Percentiles rank a stretch among this genome's conserved stretches.
phyloP scores from a whole-genome alignment of 176 grass and related monocot genomes.

The Aechmea fasciata region DNA sequence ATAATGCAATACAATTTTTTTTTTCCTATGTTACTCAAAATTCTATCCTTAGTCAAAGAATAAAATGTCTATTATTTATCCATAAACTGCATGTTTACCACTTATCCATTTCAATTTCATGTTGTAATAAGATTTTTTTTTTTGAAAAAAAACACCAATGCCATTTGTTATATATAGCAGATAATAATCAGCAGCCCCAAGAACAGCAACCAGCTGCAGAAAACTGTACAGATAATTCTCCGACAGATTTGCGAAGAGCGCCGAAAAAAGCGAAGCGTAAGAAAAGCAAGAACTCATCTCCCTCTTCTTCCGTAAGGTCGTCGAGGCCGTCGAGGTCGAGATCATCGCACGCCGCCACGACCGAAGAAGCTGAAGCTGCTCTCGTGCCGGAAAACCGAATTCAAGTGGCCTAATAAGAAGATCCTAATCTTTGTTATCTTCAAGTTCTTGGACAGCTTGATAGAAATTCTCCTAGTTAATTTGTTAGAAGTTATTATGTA shows the following conservation, averaged over 20 bases:
- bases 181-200: not conserved
- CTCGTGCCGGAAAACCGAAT: not conserved
- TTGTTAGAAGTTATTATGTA: not conserved
- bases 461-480: not conserved
- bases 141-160: not conserved
- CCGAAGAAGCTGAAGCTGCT: not conserved
- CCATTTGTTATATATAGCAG: not conserved
- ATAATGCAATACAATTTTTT: too few relatives aligned
- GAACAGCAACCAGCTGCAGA: not conserved
- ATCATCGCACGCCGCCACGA: not conserved
- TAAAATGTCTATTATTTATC: too few relatives aligned
- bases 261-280: not conserved
- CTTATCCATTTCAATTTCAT: not conserved
- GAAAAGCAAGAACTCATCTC: constrained; percentile 1
- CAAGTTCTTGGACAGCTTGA: not conserved
- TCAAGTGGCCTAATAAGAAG: not conserved
- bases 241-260: not conserved
- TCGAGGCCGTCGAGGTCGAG: not conserved
- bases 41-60: too few relatives aligned
- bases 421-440: not conserved
- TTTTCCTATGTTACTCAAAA: too few relatives aligned
- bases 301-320: not conserved
- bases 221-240: not conserved
- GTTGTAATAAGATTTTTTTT: not conserved
- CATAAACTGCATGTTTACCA: not conserved